A percentile compares a stretch with the other conserved stretches of the same genome.
Conservation (phyloP, 805 yeast species). For the Maudiozyma turicensis region DNA sequence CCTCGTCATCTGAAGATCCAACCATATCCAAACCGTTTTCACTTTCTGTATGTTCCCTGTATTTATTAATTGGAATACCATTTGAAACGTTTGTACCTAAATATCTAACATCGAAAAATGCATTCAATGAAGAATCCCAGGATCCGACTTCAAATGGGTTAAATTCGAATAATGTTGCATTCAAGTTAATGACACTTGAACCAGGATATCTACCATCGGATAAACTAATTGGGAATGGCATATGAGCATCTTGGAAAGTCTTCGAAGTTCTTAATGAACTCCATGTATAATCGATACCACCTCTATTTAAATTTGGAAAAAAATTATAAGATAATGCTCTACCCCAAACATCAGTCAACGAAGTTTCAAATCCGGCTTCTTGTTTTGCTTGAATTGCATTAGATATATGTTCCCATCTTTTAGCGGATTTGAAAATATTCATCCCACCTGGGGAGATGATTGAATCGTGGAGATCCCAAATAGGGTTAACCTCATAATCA, state of each 20-base stretch:
- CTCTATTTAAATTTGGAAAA: constrained; percentile 48
- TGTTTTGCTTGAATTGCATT: constrained; percentile 44
- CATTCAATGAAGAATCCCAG: constrained; percentile 68
- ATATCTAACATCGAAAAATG: constrained; percentile 59
- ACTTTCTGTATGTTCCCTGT: constrained; percentile 26
- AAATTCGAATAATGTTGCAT: constrained; percentile 60
- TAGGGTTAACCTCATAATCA: constrained; percentile 45
- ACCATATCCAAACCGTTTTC: constrained; percentile 52
- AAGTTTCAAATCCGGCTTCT: constrained; percentile 57
- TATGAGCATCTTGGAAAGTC: constrained; percentile 47
- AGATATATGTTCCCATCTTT: constrained; percentile 43
- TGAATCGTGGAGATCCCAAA: constrained; percentile 63
- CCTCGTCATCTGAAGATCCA: no score
- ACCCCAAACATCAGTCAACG: constrained; percentile 75
- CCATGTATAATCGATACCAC: constrained; percentile 56
- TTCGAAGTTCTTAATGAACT: constrained; percentile 49
- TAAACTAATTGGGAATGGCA: constrained; percentile 65
- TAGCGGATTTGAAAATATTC: constrained; percentile 41
- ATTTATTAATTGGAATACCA: constrained; percentile 43
- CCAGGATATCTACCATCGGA: constrained; percentile 59
- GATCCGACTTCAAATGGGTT: constrained; percentile 73
- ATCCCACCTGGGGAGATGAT: constrained; percentile 57
- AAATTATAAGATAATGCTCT: constrained; percentile 65
- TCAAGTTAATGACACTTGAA: constrained; percentile 42
- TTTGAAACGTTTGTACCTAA: constrained; percentile 55